phyloP scores from a whole-genome alignment of 306 rosid genomes.

The Astragalus membranaceus region DNA sequence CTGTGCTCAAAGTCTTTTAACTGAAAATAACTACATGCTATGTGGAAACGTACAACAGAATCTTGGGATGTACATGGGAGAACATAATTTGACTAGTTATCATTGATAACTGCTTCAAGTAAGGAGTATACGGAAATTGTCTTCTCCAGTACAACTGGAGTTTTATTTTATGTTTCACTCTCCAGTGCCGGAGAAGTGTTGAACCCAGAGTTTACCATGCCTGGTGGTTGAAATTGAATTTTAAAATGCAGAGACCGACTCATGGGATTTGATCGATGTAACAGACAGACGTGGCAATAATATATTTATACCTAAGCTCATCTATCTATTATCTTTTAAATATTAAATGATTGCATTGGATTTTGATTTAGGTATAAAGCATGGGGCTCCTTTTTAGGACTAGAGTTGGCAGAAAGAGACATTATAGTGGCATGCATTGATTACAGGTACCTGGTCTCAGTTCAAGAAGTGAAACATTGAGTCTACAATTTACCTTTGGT shows the following conservation, averaged over 20 bases:
- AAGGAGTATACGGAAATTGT: neutral
- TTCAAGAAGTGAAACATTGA: constrained; percentile 37
- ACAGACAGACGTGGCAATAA: neutral
- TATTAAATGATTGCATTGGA: constrained; percentile 24
- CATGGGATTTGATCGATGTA: neutral
- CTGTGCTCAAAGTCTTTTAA: neutral
- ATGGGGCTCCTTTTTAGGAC: constrained; percentile 92
- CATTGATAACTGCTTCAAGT: constrained; percentile 1
- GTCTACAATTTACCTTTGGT: constrained; percentile 27
- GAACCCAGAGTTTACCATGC: neutral
- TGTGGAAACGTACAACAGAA: neutral
- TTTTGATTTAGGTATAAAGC: constrained; percentile 79
- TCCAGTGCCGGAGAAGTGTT: too few relatives aligned
- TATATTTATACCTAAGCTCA: neutral
- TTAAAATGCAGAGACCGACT: neutral
- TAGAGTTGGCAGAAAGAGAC: constrained; percentile 82
- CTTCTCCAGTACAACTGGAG: too few relatives aligned
- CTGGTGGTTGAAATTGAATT: constrained; percentile 10
- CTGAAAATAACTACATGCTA: neutral
- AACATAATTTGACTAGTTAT: constrained; percentile 3
- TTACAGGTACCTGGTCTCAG: constrained; percentile 73
- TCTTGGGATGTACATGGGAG: neutral
- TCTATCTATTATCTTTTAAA: constrained; percentile 4
- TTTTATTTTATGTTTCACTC: too few relatives aligned
- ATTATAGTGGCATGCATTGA: constrained; percentile 85